These are phyloP conservation scores for Meredithiella fracta DNA, from an alignment of 2,329 filamentous ascomycete genomes.

Conservation along the genomic window DNA sequence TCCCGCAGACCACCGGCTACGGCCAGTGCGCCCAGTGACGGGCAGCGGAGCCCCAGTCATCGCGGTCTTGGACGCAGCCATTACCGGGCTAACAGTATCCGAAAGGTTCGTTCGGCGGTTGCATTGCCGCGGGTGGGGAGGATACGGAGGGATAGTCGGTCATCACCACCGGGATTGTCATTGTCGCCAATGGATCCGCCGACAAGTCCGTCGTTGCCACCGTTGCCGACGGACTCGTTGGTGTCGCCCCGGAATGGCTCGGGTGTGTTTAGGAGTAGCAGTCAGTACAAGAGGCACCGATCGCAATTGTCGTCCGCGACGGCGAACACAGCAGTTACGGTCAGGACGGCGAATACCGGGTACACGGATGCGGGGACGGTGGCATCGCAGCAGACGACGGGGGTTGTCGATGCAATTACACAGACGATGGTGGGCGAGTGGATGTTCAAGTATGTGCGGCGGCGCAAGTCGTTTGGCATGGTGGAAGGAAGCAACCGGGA, in stretches of 20 bases:
- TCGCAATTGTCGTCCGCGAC: conserved; percentile 47
- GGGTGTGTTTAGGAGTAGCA: conserved; percentile 16
- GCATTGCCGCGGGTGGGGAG: conserved; percentile 44
- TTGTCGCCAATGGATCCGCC: conserved; percentile 45
- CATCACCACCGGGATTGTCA: conserved; percentile 47
- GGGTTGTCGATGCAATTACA: conserved; percentile 93
- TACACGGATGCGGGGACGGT: conserved; percentile 26
- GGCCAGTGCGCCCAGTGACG: conserved; percentile 51
- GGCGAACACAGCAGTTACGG: conserved; percentile 28
- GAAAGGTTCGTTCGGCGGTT: conserved; percentile 73
- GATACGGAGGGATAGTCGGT: conserved; percentile 35
- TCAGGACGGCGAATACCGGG: conserved; percentile 28
- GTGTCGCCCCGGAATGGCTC: conserved; percentile 33
- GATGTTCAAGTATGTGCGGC: conserved; percentile 83
- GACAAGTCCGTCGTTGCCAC: conserved; percentile 55
- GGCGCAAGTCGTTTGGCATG: conserved; percentile 80
- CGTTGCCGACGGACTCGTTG: conserved; percentile 50
- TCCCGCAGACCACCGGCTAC: conserved; percentile 57
- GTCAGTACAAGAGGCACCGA: conserved; percentile 31
- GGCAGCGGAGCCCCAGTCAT: conserved; percentile 59
- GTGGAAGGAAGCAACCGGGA: conserved; percentile 50
- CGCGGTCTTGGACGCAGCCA: conserved; percentile 31
- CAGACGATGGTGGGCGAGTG: conserved; percentile 97
- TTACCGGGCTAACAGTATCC: conserved; percentile 46
- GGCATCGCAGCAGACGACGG: conserved; percentile 54